phyloP scores from a whole-genome alignment of 148 eudicot genomes.

The Rhododendron kiyosumense region DNA sequence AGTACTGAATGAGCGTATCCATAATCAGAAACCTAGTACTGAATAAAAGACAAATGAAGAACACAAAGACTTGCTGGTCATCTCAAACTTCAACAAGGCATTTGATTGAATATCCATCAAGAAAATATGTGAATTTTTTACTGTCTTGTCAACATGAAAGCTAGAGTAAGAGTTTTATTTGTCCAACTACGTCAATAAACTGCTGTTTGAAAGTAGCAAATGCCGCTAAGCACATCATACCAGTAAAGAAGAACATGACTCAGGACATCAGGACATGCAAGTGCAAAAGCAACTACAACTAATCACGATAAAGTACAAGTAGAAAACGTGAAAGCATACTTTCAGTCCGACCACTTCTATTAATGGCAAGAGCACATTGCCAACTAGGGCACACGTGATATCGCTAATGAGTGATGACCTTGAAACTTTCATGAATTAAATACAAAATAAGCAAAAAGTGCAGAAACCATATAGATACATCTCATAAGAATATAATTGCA shows the following conservation, averaged over 20 bases:
- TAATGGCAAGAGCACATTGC: not conserved
- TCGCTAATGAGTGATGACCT: not conserved
- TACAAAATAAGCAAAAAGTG: not conserved
- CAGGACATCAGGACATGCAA: conserved; percentile 1
- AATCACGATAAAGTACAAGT: not conserved
- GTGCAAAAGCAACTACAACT: not conserved
- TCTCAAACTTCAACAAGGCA: not conserved
- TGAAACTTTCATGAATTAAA: not conserved
- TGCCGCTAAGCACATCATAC: not conserved
- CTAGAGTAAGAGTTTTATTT: not conserved
- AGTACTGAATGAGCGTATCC: too few relatives aligned
- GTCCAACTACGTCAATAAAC: not conserved
- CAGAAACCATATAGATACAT: not conserved
- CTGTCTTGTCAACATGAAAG: not conserved
- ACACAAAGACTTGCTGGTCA: not conserved
- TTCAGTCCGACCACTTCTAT: not conserved
- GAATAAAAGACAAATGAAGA: not conserved
- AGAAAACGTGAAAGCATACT: not conserved
- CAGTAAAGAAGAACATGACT: not conserved
- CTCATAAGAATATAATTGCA: not conserved
- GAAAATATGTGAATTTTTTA: not conserved
- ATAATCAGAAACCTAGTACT: not conserved
- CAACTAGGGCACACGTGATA: not conserved
- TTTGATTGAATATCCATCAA: not conserved
- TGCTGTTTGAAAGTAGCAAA: not conserved